Conservation (phyloP, 768 basidiomycete species). For the Lanmaoa pseudosensibilis region DNA sequence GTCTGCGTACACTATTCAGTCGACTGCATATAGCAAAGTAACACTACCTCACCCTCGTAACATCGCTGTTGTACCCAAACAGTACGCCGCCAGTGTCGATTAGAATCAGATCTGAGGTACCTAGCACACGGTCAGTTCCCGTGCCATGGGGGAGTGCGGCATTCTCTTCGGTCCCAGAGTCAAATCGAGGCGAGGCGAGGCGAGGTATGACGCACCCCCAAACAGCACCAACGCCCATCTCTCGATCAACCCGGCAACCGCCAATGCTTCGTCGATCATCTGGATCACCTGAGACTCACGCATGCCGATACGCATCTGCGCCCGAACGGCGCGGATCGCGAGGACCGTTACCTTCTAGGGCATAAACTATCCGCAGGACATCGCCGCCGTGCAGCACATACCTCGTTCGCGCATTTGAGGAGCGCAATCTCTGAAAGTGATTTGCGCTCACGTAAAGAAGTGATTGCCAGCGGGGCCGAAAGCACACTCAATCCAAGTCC, state of each 20-base stretch:
- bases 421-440: slow-evolving; percentile 67
- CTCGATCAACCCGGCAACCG: slow-evolving; percentile 55
- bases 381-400: slow-evolving; percentile 26
- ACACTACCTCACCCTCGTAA: slow-evolving; percentile 60
- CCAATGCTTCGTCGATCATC: slow-evolving; percentile 59
- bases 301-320: slow-evolving; percentile 66
- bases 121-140: slow-evolving; percentile 65
- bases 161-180: slow-evolving; percentile 52
- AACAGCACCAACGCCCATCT: slow-evolving; percentile 71
- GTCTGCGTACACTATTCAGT: slow-evolving; percentile 41
- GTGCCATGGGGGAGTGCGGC: slow-evolving; percentile 85
- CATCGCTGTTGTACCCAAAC: slow-evolving; percentile 75
- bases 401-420: slow-evolving; percentile 79
- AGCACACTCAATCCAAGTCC: slow-evolving; percentile 39
- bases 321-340: slow-evolving; percentile 65
- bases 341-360: slow-evolving; percentile 71
- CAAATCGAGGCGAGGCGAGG: background rate
- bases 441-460: slow-evolving; percentile 72
- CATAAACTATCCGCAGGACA: background rate
- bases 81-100: slow-evolving; percentile 74
- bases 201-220: slow-evolving; percentile 53
- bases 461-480: slow-evolving; percentile 55
- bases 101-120: slow-evolving; percentile 60
- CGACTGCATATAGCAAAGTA: background rate
- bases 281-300: slow-evolving; percentile 65